phyloP scores from a whole-genome alignment of 345 rosid genomes.

The Abelmoschus esculentus region DNA sequence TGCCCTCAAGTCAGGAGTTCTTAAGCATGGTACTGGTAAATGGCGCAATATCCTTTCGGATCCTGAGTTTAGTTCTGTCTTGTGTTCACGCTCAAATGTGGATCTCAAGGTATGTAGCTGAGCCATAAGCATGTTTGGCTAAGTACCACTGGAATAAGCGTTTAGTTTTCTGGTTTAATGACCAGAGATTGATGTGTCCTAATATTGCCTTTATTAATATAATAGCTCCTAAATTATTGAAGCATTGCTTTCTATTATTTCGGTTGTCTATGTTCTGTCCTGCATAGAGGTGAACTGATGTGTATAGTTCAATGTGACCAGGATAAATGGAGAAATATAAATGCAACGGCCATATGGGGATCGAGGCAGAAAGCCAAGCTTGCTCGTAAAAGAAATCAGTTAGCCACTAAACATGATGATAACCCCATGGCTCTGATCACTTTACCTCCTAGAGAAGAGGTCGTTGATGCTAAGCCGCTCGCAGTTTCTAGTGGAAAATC shows the following conservation, averaged over 20 bases:
- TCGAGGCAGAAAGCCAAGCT: slow-evolving; percentile 87
- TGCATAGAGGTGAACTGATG: slow-evolving; percentile 8
- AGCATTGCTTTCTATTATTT: not conserved
- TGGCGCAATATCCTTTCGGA: slow-evolving; percentile 97
- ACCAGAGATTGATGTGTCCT: not conserved
- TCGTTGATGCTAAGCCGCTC: slow-evolving; percentile 47
- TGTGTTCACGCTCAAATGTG: no score
- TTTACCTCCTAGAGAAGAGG: slow-evolving; percentile 43
- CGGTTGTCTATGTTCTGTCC: not conserved
- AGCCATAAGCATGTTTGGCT: not conserved
- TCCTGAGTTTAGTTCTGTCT: slow-evolving; percentile 57
- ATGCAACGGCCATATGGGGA: slow-evolving; percentile 84
- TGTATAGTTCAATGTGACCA: slow-evolving; percentile 25
- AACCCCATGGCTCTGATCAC: slow-evolving; percentile 24
- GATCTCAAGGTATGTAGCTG: not conserved
- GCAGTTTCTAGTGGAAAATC: slow-evolving; percentile 33
- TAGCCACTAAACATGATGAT: slow-evolving; percentile 41
- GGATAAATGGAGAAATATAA: slow-evolving; percentile 99
- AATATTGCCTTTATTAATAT: not conserved
- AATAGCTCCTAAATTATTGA: not conserved
- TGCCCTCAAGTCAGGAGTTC: slow-evolving; percentile 89
- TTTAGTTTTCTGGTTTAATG: not conserved
- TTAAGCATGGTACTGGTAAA: slow-evolving; percentile 89
- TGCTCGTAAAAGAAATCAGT: slow-evolving; percentile 51
- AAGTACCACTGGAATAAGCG: not conserved